These are phyloP conservation scores for Beauveria australis DNA, from an alignment of 2,329 filamentous ascomycete genomes.

Conservation along the genomic window DNA sequence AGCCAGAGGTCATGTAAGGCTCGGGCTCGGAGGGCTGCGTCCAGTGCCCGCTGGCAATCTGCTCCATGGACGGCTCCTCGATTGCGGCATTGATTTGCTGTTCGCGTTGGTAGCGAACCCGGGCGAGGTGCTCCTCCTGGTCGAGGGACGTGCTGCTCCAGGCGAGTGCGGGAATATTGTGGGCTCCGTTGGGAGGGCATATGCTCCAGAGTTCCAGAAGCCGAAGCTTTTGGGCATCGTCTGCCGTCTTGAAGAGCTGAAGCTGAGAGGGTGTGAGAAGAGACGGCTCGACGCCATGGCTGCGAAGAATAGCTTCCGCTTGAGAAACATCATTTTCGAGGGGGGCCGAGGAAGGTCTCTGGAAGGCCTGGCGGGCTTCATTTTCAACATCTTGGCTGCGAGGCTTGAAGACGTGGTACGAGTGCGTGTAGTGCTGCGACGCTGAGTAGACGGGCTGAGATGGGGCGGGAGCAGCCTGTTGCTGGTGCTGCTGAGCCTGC, in stretches of 20 bases:
- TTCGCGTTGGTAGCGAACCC: constrained; percentile 48
- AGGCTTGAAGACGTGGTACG: constrained; percentile 48
- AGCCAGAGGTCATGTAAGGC: constrained; percentile 79
- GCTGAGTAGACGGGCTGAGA: constrained; percentile 56
- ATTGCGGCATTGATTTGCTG: constrained; percentile 37
- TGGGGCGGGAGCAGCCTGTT: constrained; percentile 10
- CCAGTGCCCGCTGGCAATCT: constrained; percentile 48
- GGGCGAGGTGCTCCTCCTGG: constrained; percentile 51
- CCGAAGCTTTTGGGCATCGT: constrained; percentile 61
- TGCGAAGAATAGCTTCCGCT: constrained; percentile 50
- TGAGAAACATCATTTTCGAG: constrained; percentile 39
- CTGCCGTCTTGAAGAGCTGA: constrained; percentile 69
- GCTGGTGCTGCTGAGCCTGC: constrained; percentile 20
- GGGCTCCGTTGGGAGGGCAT: constrained; percentile 56
- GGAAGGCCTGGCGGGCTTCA: constrained; percentile 24
- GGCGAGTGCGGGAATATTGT: constrained; percentile 44
- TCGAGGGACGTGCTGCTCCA: constrained; percentile 46
- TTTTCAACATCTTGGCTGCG: constrained; percentile 20
- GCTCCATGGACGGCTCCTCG: constrained; percentile 42
- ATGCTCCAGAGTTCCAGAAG: constrained; percentile 82
- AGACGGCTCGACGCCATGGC: constrained; percentile 61
- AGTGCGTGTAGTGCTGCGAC: constrained; percentile 79
- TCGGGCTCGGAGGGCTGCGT: constrained; percentile 46
- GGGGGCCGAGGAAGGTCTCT: constrained; percentile 43
- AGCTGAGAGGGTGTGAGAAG: constrained; percentile 67